Conservation (phyloP, 352 stramenopile genomes). For the Phytophthora ohioensis region DNA sequence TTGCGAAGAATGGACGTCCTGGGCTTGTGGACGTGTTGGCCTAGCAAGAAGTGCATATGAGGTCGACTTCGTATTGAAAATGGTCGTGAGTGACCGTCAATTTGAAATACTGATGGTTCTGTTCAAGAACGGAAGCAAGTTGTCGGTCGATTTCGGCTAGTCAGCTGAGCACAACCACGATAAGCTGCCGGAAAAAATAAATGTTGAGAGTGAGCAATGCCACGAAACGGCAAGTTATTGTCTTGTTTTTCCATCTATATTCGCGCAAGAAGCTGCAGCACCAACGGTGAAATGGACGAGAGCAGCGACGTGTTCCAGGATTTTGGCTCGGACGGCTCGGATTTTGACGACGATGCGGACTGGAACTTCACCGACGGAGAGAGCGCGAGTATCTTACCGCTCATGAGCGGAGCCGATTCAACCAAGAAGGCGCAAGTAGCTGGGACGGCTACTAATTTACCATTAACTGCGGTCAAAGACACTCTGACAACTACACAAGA, state of each 20-base stretch:
- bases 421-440: conserved; percentile 2
- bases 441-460: neutral
- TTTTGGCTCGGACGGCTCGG: conserved; percentile 50
- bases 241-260: conserved; percentile 16
- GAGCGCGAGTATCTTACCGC: conserved; percentile 51
- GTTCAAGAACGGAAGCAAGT: no score
- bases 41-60: no score
- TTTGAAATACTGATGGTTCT: no score
- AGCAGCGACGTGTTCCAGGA: conserved; percentile 58
- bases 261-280: conserved; percentile 5
- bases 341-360: conserved; percentile 36
- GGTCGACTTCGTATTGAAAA: no score
- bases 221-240: conserved; percentile 6
- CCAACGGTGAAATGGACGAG: conserved; percentile 12
- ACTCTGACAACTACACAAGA: neutral
- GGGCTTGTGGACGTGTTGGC: neutral
- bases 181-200: no score
- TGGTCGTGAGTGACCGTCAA: no score
- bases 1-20: neutral
- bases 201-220: neutral
- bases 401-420: conserved; percentile 40
- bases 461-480: neutral
- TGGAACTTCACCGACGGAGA: conserved; percentile 51
- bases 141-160: no score
- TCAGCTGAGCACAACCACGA: no score